phyloP scores from a whole-genome alignment of 176 grass and related monocot species.

The Eleusine coracana region DNA sequence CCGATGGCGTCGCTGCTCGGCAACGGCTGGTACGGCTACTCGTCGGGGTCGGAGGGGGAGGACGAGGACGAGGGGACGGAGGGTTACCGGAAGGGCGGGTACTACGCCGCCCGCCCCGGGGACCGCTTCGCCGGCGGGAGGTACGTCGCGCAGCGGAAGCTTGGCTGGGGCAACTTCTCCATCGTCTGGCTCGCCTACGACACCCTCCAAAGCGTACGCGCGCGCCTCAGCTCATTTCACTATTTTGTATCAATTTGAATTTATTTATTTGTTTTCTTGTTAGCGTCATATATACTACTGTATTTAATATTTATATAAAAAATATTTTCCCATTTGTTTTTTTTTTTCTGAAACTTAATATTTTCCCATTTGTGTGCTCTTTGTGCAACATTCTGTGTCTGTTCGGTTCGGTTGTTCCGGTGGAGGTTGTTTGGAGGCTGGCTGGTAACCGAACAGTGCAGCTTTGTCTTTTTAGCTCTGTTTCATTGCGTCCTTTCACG shows the following conservation, averaged over 20 bases:
- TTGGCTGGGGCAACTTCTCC: constrained; percentile 96
- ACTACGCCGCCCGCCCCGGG: constrained; percentile 78
- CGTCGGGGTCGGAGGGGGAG: constrained; percentile 59
- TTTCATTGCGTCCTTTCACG: constrained; percentile 9
- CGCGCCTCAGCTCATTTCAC: background rate
- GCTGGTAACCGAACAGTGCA: constrained; percentile 9
- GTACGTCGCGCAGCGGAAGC: constrained; percentile 89
- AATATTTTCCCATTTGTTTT: background rate
- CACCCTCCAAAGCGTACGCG: constrained; percentile 63
- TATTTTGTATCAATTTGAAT: background rate
- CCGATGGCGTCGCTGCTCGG: constrained; percentile 31
- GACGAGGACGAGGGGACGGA: constrained; percentile 86
- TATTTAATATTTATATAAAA: too few species aligned
- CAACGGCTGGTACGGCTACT: constrained; percentile 33
- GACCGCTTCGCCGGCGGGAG: constrained; percentile 81
- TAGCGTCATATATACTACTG: background rate
- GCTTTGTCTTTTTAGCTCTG: constrained; percentile 33
- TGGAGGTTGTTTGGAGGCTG: constrained; percentile 27
- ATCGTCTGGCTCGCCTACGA: constrained; percentile 99
- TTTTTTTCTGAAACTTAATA: background rate
- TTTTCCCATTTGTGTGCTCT: constrained; percentile 18
- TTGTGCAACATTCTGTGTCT: constrained; percentile 3
- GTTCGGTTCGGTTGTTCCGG: background rate
- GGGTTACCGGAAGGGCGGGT: constrained; percentile 88
- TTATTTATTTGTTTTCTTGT: background rate